Conservation (phyloP, 2,329 filamentous ascomycete genomes). For the Aspergillus pseudoviridinutans region DNA sequence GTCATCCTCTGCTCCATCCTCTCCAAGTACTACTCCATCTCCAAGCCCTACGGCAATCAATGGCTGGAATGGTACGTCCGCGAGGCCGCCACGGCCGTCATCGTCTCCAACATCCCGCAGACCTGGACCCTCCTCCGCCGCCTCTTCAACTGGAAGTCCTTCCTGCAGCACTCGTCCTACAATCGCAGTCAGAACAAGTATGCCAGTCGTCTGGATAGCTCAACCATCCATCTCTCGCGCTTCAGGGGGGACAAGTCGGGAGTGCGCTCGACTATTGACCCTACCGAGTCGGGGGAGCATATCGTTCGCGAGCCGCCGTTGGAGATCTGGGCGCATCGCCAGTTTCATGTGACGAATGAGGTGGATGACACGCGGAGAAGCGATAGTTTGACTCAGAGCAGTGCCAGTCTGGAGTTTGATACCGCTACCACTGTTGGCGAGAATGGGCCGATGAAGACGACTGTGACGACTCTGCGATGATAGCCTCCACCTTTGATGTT, state of each 20-base stretch:
- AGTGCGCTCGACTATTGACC: conserved; percentile 3
- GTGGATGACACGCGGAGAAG: conserved; percentile 1
- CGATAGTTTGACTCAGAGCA: conserved; percentile 1
- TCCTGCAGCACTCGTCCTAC: conserved; percentile 20
- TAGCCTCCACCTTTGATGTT: no score
- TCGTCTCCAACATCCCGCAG: conserved; percentile 59
- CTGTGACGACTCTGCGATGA: background rate
- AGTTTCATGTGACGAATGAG: conserved; percentile 18
- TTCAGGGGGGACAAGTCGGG: conserved; percentile 10
- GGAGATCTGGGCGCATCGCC: conserved; percentile 17
- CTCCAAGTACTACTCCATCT: conserved; percentile 61
- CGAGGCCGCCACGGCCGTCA: conserved; percentile 56
- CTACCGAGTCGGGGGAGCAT: conserved; percentile 8
- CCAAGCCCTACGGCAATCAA: conserved; percentile 50
- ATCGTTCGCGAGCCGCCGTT: conserved; percentile 6
- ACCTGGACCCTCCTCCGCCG: conserved; percentile 55
- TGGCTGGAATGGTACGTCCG: conserved; percentile 61
- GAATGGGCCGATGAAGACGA: background rate
- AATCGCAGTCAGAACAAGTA: conserved; percentile 8
- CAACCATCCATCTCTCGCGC: conserved; percentile 10
- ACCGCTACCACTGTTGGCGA: background rate
- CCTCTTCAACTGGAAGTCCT: conserved; percentile 36
- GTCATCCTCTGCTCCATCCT: conserved; percentile 56
- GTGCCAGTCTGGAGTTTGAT: conserved; percentile 4
- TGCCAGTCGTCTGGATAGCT: conserved; percentile 5